Evolutionary conservation across 371 early-diverging fungal genomes (phyloP).

Genomic region (Catenaria anguillulae): DNA sequence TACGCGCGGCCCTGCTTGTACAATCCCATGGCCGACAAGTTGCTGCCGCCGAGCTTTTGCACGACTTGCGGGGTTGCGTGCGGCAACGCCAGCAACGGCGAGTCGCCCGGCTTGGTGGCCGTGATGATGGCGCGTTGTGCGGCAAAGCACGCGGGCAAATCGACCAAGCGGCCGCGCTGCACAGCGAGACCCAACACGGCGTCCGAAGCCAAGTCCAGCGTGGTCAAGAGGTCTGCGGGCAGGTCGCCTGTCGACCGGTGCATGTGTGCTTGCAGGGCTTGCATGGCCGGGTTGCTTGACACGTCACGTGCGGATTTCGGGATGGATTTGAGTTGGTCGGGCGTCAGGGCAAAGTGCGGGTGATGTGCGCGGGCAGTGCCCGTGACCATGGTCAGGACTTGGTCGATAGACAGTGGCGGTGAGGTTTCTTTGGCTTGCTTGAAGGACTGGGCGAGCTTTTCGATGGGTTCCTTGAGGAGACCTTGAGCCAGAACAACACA

Average conservation of each 20-base stretch:
- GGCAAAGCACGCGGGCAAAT: not conserved
- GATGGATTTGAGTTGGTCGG: not conserved
- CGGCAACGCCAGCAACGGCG: too few species aligned
- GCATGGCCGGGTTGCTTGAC: not conserved
- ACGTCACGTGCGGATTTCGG: too few species aligned
- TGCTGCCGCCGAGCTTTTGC: not conserved
- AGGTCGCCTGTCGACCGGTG: not conserved
- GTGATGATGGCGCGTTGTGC: too few species aligned
- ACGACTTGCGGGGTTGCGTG: not conserved
- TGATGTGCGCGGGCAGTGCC: not conserved
- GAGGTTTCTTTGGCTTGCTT: not conserved
- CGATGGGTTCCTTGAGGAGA: not conserved
- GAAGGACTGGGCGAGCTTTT: not conserved
- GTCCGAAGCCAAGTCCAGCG: not conserved
- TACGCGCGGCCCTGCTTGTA: not conserved
- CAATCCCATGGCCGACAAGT: not conserved
- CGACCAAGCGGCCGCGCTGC: not conserved
- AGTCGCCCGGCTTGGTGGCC: not conserved
- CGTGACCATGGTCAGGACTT: not conserved
- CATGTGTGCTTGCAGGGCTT: not conserved
- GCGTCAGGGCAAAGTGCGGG: not conserved
- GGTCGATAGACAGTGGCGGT: not conserved
- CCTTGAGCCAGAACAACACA: not conserved
- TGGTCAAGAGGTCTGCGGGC: not conserved
- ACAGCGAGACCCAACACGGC: not conserved